A percentile compares a stretch with the other conserved stretches of the same genome.
Evolutionary conservation across 345 rosid genomes (phyloP).

Genomic region (Sisymbrium altissimum): DNA sequence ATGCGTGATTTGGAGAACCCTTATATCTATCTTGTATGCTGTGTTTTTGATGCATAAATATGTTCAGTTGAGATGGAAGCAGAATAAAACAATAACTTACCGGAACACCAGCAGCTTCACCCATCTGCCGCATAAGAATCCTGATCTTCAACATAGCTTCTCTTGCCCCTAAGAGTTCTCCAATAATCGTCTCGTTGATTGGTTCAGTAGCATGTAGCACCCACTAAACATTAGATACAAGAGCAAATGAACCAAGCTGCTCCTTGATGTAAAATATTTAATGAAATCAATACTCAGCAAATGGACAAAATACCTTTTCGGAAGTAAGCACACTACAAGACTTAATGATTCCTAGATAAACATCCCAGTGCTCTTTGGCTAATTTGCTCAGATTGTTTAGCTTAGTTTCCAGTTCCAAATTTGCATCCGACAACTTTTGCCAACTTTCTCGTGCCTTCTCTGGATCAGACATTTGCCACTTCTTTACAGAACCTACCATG

Average conservation of each 20-base stretch:
- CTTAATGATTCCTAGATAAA: slow-evolving; percentile 54
- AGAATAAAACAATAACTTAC: slow-evolving; percentile 32
- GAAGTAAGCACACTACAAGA: slow-evolving; percentile 62
- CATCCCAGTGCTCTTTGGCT: slow-evolving; percentile 71
- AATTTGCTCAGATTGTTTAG: slow-evolving; percentile 59
- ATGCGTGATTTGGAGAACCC: neutral
- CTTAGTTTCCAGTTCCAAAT: slow-evolving; percentile 68
- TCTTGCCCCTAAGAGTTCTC: slow-evolving; percentile 66
- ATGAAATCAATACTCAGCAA: neutral
- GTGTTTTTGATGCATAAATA: slow-evolving; percentile 1
- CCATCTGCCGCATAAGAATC: slow-evolving; percentile 73
- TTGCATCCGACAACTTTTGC: slow-evolving; percentile 74
- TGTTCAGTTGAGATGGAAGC: slow-evolving; percentile 12
- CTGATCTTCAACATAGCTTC: slow-evolving; percentile 74
- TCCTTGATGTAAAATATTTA: slow-evolving; percentile 3
- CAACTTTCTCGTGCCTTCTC: slow-evolving; percentile 70
- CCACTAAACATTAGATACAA: slow-evolving; percentile 64
- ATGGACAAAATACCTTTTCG: slow-evolving; percentile 53
- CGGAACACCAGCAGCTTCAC: slow-evolving; percentile 83
- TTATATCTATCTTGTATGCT: neutral
- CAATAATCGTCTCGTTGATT: slow-evolving; percentile 51
- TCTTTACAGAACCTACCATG: slow-evolving; percentile 96
- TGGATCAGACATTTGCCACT: slow-evolving; percentile 90
- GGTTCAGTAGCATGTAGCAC: slow-evolving; percentile 56
- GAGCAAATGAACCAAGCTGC: slow-evolving; percentile 19